These are phyloP conservation scores for Solanum sparsipilum DNA, from an alignment of 257 asterid species.

Conservation along the genomic window DNA sequence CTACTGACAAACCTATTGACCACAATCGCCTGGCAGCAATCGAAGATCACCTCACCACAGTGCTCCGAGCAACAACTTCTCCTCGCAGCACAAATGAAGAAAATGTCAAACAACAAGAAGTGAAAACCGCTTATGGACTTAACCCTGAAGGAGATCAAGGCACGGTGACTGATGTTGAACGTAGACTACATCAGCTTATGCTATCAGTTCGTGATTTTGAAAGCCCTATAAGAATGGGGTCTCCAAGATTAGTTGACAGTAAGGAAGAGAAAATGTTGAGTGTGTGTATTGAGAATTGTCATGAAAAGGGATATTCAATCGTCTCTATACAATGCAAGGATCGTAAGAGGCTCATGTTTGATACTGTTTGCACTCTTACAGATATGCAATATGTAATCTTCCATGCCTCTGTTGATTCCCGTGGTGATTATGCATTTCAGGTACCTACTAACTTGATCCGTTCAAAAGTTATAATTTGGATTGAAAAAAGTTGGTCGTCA, in stretches of 20 bases:
- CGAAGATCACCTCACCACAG: conserved; percentile 55
- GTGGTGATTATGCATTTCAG: conserved; percentile 57
- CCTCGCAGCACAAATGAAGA: conserved; percentile 15
- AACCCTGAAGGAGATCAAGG: conserved; percentile 26
- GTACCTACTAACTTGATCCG: conserved; percentile 5
- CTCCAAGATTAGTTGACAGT: neutral
- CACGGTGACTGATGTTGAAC: conserved; percentile 44
- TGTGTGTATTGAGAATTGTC: conserved; percentile 50
- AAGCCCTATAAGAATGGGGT: conserved; percentile 5
- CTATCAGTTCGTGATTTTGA: conserved; percentile 49
- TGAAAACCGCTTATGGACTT: conserved; percentile 44
- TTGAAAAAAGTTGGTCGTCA: neutral
- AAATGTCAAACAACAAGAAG: conserved; percentile 23
- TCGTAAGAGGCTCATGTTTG: conserved; percentile 66
- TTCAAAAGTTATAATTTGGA: neutral
- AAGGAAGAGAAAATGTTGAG: conserved; percentile 25
- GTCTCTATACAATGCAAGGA: conserved; percentile 56
- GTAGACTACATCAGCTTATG: conserved; percentile 74
- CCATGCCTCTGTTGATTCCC: conserved; percentile 65
- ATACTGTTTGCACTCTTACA: conserved; percentile 69
- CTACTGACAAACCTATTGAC: conserved; percentile 33
- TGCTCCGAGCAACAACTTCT: conserved; percentile 47
- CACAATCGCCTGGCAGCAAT: conserved; percentile 47
- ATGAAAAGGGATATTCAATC: conserved; percentile 61
- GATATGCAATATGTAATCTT: conserved; percentile 69